Evolutionary conservation across 2,329 filamentous ascomycete species (phyloP).

Genomic region (Cadophora malorum): DNA sequence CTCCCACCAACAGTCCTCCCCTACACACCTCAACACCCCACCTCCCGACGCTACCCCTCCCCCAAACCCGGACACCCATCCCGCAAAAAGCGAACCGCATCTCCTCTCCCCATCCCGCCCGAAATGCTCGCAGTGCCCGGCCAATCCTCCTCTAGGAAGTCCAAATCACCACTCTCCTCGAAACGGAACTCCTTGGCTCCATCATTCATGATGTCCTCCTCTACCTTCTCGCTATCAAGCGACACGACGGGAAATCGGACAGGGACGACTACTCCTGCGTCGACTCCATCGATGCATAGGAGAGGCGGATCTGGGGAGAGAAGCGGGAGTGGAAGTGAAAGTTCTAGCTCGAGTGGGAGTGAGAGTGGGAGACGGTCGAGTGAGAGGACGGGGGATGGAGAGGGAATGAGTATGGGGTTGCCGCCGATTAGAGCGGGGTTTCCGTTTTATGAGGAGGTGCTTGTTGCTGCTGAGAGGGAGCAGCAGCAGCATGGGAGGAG

Average conservation of each 20-base stretch:
- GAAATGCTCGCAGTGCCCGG: neutral
- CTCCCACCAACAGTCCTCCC: neutral
- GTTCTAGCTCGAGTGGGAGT: slow-evolving; percentile 7
- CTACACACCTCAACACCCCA: slow-evolving; percentile 1
- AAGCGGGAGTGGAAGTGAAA: neutral
- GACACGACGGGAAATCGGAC: neutral
- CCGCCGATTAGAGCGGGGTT: slow-evolving; percentile 11
- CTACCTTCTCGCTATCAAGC: neutral
- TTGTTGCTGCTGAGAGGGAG: slow-evolving; percentile 6
- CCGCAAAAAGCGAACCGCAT: slow-evolving; percentile 3
- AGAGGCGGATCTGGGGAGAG: neutral
- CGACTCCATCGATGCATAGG: neutral
- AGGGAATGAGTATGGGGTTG: neutral
- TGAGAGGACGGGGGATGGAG: neutral
- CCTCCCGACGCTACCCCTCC: neutral
- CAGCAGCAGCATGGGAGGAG: neutral
- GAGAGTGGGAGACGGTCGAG: neutral
- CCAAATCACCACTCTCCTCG: neutral
- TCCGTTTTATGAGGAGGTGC: slow-evolving; percentile 20
- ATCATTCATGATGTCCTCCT: neutral
- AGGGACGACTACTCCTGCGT: neutral
- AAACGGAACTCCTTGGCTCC: neutral
- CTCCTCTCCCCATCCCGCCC: slow-evolving; percentile 1
- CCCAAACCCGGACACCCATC: slow-evolving; percentile 13
- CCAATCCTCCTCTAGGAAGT: neutral